Evolutionary conservation across 2,329 filamentous ascomycete genomes (phyloP).

Genomic region (Pezizomycotina sp.): DNA sequence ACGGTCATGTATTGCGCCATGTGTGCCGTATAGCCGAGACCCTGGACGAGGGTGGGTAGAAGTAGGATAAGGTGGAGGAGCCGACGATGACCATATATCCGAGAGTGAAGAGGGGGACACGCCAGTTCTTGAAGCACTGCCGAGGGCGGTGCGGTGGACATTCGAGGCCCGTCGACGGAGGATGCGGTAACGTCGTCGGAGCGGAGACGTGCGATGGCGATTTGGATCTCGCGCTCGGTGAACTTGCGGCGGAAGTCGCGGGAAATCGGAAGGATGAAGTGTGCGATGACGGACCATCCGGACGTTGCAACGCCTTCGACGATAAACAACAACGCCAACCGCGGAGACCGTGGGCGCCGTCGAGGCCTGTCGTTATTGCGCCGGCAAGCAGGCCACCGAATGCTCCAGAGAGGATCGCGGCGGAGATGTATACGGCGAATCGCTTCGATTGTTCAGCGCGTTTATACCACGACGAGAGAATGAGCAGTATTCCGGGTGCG

Average conservation of each 20-base stretch:
- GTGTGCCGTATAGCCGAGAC: constrained; percentile 32
- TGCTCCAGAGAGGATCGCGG: constrained; percentile 38
- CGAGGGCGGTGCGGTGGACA: constrained; percentile 28
- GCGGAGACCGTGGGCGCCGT: constrained; percentile 32
- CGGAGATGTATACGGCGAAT: constrained; percentile 42
- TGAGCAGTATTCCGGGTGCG: constrained; percentile 39
- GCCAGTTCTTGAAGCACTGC: constrained; percentile 33
- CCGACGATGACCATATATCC: constrained; percentile 36
- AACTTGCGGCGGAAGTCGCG: constrained; percentile 32
- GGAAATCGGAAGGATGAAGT: constrained; percentile 37
- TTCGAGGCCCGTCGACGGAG: constrained; percentile 23
- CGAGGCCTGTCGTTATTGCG: constrained; percentile 34
- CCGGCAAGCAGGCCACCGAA: constrained; percentile 35
- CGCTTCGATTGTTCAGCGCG: constrained; percentile 41
- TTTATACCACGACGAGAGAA: constrained; percentile 44
- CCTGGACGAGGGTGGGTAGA: constrained; percentile 40
- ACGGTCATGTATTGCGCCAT: constrained; percentile 28
- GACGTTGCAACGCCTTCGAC: constrained; percentile 32
- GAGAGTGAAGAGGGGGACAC: constrained; percentile 35
- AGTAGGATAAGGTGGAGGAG: constrained; percentile 38
- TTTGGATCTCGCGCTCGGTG: constrained; percentile 29
- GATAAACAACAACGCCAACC: constrained; percentile 39
- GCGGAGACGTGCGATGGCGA: constrained; percentile 34
- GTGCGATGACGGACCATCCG: constrained; percentile 31
- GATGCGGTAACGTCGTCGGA: constrained; percentile 31